Evolutionary conservation across 176 grass and related monocot genomes (phyloP), one percentile per base, ranked within the genome.

Genomic region (Oryza coarctata): DNA sequence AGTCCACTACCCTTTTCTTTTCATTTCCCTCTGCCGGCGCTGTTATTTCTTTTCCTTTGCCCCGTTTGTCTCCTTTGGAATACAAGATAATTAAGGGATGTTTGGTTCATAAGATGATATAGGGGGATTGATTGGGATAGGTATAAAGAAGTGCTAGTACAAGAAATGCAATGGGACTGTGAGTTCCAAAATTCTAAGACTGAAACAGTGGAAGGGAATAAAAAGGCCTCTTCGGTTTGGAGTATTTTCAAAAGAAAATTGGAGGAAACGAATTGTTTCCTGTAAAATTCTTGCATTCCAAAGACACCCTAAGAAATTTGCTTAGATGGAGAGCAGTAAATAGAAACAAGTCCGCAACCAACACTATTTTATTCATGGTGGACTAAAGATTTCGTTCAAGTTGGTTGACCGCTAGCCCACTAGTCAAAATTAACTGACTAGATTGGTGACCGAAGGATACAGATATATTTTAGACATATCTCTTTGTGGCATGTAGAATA

Each of bases 51-150:
- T 67, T 20, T 75, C 39, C 49, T 82, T 84, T 74, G 17, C 80
- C n/a, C 45, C 15, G 41, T 76, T 87, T 88, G 88, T 75, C 87
- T 73, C 50, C 75, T 85, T 71, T 28, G 17, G 71, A 63, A 47
- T 71, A 39, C 26, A 32, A 81, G 38, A 74, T 36, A 58, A 70
- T 45, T 39, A 82, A 81, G 18, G 9, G 38, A 49, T 29, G 73
- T 2, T 68, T 22, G 62, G 63, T 67, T 83, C 41, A 85, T 36
- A 74, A 40, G 44, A 64, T 36, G 32, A 72, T n/a, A 78, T 36
- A 70, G 23, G 35, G 1, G 39, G 17, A 65, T 47, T 85, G 73
- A 85, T 23, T 22, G 27, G 3, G 6, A 28, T 82, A 25, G 26
- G 28, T 45, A 15, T 63, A 78, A n/a, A 52, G 74, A 25, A 38